Evolutionary conservation across 108 stramenopile species (phyloP), one percentile per base, ranked within the genome.

Genomic region (Pseudonitzschia multistriata): DNA sequence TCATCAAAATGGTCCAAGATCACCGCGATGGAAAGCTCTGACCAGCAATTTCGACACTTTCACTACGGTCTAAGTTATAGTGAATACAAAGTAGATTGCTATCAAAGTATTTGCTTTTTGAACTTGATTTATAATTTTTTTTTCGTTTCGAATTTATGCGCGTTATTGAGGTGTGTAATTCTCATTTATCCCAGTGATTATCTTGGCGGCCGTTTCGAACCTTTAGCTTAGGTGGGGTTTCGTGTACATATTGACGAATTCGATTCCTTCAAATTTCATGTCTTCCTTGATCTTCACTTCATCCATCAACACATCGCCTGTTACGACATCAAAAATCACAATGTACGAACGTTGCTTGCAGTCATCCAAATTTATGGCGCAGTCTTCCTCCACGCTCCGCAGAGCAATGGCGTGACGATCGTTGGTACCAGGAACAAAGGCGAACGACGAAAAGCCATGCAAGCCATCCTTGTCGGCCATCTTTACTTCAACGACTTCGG

Each of bases 181-280:
- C n/a, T n/a, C n/a, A n/a, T n/a, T n/a, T n/a, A n/a, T n/a, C n/a
- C n/a, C n/a, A n/a, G n/a, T n/a, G n/a, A n/a, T n/a, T n/a, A n/a
- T n/a, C n/a, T n/a, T n/a, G 40, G 7, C 13, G 13, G 40, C 50
- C 21, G 50, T 52, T 52, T 2, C 8, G 8, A 25, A 10, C 4
- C n/a, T 25, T 25, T 22, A 52, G 21, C 2, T 52, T 52, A 52
- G 19, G 72, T 67, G n/a, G n/a, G 81, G 81, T 15, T 50, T 50
- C 10, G 85, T 89, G 79, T 86, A 77, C 76, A 90, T 82, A 59
- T 96, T 80, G 3, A 96, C 85, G 67, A 98, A 96, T 71, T 98
- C 96, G 57, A 98, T 62, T n/a, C 96, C 97, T 77, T 98, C 97
- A 77, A 91, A 98, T 68, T 98, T 98, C 66, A 79, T 61, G n/a